Evolutionary conservation across 331 rosid species (phyloP).

Genomic region (Quercus phellos): DNA sequence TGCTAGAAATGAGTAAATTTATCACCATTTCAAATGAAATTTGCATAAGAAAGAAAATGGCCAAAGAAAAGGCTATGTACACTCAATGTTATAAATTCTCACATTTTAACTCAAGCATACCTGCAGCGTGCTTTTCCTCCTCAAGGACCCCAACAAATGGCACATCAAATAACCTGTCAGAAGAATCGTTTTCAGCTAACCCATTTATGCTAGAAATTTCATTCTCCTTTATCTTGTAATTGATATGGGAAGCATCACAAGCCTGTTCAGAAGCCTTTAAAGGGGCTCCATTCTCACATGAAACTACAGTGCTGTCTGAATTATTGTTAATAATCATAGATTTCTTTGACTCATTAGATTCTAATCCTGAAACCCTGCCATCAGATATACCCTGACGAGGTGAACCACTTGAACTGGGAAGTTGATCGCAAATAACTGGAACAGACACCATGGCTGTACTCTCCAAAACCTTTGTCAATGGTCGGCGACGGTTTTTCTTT

Average conservation of each 20-base stretch:
- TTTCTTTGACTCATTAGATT: slow-evolving; percentile 51
- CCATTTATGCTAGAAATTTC: slow-evolving; percentile 40
- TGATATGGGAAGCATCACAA: slow-evolving; percentile 35
- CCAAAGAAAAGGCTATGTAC: neutral
- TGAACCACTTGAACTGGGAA: slow-evolving; percentile 54
- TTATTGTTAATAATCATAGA: slow-evolving; percentile 25
- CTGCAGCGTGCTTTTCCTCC: slow-evolving; percentile 57
- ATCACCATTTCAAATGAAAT: neutral
- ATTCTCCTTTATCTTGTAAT: slow-evolving; percentile 43
- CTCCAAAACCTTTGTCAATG: slow-evolving; percentile 84
- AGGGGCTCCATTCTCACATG: slow-evolving; percentile 55
- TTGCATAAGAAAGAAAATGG: neutral
- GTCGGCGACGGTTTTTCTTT: slow-evolving; percentile 70
- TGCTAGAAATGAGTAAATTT: neutral
- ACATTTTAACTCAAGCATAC: slow-evolving; percentile 34
- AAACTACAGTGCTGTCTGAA: slow-evolving; percentile 38
- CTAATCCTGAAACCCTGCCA: slow-evolving; percentile 46
- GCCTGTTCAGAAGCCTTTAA: slow-evolving; percentile 43
- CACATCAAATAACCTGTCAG: slow-evolving; percentile 54
- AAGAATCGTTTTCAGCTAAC: slow-evolving; percentile 40
- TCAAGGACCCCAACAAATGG: slow-evolving; percentile 51
- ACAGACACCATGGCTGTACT: slow-evolving; percentile 78
- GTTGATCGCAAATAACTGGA: slow-evolving; percentile 62
- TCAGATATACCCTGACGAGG: slow-evolving; percentile 46
- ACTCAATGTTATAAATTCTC: neutral